Conservation (phyloP, 163 green algal species). For the Scenedesmus sp. region DNA sequence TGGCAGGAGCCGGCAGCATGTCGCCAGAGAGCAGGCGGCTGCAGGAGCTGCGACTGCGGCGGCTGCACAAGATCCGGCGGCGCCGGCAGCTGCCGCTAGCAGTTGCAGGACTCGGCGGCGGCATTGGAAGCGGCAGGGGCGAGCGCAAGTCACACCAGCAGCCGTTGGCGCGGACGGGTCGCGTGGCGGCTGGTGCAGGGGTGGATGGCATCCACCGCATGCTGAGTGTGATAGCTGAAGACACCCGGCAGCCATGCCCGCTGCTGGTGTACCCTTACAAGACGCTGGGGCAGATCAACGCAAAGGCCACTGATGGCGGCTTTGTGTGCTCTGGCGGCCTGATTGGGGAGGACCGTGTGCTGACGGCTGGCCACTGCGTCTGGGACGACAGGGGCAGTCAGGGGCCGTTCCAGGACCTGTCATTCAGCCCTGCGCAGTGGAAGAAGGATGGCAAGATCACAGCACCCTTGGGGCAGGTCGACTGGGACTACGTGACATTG, state of each 20-base stretch:
- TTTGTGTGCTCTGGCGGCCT: constrained; percentile 65
- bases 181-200: neutral
- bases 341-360: constrained; percentile 59
- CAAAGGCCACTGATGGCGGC: constrained; percentile 52
- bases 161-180: neutral
- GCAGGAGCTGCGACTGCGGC: neutral
- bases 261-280: constrained; percentile 57
- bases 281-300: constrained; percentile 60
- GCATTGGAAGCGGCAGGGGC: neutral
- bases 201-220: constrained; percentile 21
- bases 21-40: neutral
- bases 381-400: constrained; percentile 56
- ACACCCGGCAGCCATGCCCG: constrained; percentile 31
- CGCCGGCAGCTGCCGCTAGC: neutral
- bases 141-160: neutral
- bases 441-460: constrained; percentile 38
- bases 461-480: constrained; percentile 13
- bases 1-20: neutral
- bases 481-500: constrained; percentile 53
- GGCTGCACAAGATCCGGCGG: neutral
- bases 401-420: constrained; percentile 47
- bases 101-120: neutral
- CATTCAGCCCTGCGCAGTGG: constrained; percentile 45
- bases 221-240: constrained; percentile 35
- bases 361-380: constrained; percentile 68